Base-by-base conservation (phyloP, 2,329 filamentous ascomycete genomes). In the Pseudogymnoascus sp. region DNA sequence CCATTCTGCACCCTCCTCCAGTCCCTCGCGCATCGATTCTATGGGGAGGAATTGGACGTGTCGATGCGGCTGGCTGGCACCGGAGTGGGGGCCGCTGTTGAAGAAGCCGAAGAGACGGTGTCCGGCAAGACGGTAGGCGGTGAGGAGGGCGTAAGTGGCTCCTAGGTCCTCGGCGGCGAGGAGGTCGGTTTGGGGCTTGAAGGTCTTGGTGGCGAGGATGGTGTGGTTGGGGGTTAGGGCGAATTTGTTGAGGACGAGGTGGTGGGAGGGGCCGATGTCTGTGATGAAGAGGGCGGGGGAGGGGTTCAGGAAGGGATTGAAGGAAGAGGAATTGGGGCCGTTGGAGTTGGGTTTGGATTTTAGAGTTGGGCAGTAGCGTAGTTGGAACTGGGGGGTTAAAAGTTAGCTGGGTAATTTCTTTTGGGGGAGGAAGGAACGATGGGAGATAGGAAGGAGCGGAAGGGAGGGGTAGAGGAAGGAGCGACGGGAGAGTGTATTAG, bases 191-290 rank as follows among this genome's bases (percentile, higher is more conserved):
- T 91, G 88, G n/a, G 77, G 76, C 70, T 84, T 4, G 72, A 86
- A 85, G 1, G 76, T 73, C n/a, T 76, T 82, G 0, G 88, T 91
- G 0, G 85, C 82, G 59, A 91, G 80, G 68, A 91, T 89, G 71
- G 89, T 89, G 75, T 91, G 88, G 69, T 86, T 81, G 0, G 83
- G 81, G 35, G 89, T 86, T 59, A 91, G 76, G 59, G 88, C 87
- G 69, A 88, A 91, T 73, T 91, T 91, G 78, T 91, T 91, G 42
- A 91, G 77, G 1, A 91, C 83, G 44, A 91, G 79, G 64, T 81
- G 79, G 73, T 91, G 87, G 7, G 76, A 73, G 0, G 83, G 76
- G 1, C 77, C 77, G 6, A 89, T 70, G 14, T 81, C 73, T 47
- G 86, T 74, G 38, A 87, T 76, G 63, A 88, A 80, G 8, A 83